Percentiles rank a stretch among this genome's conserved stretches.
Evolutionary conservation across 495 filamentous ascomycete genomes (phyloP).

Genomic region (Polyplosphaeria fusca): DNA sequence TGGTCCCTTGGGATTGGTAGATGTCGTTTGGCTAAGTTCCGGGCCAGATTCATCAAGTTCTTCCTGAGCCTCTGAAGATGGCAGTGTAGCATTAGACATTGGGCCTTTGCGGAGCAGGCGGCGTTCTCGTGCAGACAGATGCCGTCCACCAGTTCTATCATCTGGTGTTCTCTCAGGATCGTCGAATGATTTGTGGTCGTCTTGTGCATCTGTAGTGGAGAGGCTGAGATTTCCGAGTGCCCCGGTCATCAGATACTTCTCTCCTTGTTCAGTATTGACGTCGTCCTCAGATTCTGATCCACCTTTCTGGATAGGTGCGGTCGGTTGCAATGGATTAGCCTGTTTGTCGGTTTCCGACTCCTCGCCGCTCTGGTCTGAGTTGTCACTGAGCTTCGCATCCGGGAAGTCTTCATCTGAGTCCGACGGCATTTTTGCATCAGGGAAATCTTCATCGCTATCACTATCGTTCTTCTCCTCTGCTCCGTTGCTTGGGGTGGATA

Average conservation of each 20-base stretch:
- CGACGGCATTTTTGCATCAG: constrained; percentile 39
- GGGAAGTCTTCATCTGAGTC: constrained; percentile 42
- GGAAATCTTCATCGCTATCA: constrained; percentile 42
- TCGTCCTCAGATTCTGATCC: constrained; percentile 17
- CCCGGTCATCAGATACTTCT: neutral
- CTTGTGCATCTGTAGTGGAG: constrained; percentile 25
- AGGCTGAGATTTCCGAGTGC: neutral
- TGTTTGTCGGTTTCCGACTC: constrained; percentile 40
- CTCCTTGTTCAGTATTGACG: neutral
- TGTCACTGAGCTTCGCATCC: constrained; percentile 36
- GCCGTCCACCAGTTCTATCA: constrained; percentile 31
- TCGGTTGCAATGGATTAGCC: constrained; percentile 25
- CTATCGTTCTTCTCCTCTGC: constrained; percentile 7
- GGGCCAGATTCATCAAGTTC: constrained; percentile 5
- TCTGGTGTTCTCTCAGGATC: constrained; percentile 29
- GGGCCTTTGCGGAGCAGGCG: constrained; percentile 51
- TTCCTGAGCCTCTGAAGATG: constrained; percentile 9
- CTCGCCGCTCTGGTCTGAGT: constrained; percentile 31
- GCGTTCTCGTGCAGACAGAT: constrained; percentile 53
- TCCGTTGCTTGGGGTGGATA: neutral
- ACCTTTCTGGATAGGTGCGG: neutral
- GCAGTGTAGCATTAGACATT: constrained; percentile 29
- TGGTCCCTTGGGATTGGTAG: constrained; percentile 11
- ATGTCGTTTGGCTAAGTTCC: neutral
- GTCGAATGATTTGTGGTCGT: constrained; percentile 23